These are phyloP conservation scores for Oryza meyeriana DNA, from an alignment of 176 grass and related monocot genomes.

Conservation along the genomic window DNA sequence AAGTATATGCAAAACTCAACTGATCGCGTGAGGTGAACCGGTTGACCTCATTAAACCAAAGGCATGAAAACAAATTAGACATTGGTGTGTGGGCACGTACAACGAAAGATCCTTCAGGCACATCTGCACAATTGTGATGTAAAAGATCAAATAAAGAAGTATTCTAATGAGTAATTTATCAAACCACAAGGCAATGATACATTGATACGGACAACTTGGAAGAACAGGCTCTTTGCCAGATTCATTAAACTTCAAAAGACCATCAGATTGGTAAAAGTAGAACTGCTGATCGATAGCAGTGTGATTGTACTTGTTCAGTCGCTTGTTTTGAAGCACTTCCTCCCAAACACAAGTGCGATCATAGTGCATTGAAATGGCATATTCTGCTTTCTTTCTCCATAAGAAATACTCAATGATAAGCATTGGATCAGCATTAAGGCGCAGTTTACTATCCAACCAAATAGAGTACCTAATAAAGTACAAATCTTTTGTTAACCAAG, in stretches of 20 bases:
- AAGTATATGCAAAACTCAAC: constrained; percentile 87
- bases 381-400: constrained; percentile 85
- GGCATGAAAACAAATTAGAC: constrained; percentile 96
- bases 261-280: constrained; percentile 81
- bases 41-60: constrained; percentile 93
- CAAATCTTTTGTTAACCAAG: constrained; percentile 16
- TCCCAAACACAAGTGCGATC: constrained; percentile 90
- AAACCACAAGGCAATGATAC: constrained; percentile 31
- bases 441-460: constrained; percentile 95
- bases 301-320: constrained; percentile 85
- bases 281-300: constrained; percentile 85
- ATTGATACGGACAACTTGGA: constrained; percentile 73
- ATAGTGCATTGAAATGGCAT: constrained; percentile 89
- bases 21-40: constrained; percentile 85
- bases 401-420: constrained; percentile 86
- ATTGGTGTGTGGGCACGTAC: constrained; percentile 81
- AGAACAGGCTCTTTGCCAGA: constrained; percentile 53
- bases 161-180: not conserved
- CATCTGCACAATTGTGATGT: constrained; percentile 58
- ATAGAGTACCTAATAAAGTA: constrained; percentile 71
- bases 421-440: constrained; percentile 83
- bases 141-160: constrained; percentile 27
- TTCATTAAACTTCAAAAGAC: constrained; percentile 71
- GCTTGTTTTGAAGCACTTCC: constrained; percentile 92
- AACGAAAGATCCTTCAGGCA: constrained; percentile 95